These are phyloP conservation scores for Exophiala aquamarina DNA, from an alignment of 2,329 filamentous ascomycete genomes.

Conservation along the genomic window DNA sequence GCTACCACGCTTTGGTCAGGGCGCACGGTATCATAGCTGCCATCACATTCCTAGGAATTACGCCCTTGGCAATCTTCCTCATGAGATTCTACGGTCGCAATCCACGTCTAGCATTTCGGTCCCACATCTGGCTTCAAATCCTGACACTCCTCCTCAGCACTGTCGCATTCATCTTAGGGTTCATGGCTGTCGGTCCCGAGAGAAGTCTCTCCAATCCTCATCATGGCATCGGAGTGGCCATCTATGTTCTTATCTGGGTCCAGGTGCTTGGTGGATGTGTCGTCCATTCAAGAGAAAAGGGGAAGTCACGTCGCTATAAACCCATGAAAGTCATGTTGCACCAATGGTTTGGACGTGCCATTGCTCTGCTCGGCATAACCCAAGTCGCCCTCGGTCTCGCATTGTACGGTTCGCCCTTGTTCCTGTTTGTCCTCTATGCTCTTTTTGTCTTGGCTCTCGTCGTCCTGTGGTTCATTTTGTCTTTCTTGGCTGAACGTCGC, in stretches of 20 bases:
- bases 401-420: constrained; percentile 85
- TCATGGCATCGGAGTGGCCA: constrained; percentile 64
- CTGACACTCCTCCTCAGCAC: constrained; percentile 61
- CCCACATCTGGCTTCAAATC: constrained; percentile 65
- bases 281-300: constrained; percentile 55
- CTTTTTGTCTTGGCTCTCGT: constrained; percentile 74
- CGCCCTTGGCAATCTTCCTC: constrained; percentile 60
- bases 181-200: constrained; percentile 62
- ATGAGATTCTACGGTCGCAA: constrained; percentile 61
- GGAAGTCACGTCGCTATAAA: constrained; percentile 53
- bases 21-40: constrained; percentile 62
- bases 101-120: constrained; percentile 55
- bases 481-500: constrained; percentile 64
- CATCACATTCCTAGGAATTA: constrained; percentile 60
- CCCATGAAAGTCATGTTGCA: constrained; percentile 69
- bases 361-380: constrained; percentile 77
- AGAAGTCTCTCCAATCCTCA: constrained; percentile 65
- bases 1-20: constrained; percentile 59
- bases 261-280: constrained; percentile 60
- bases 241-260: constrained; percentile 61
- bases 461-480: constrained; percentile 75
- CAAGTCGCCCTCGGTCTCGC: constrained; percentile 89
- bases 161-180: constrained; percentile 61
- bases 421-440: constrained; percentile 81
- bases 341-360: constrained; percentile 78